Evolutionary conservation across 2,329 filamentous ascomycete genomes (phyloP), one percentile per base, ranked within the genome.

Genomic region (Talaromyces sp.): DNA sequence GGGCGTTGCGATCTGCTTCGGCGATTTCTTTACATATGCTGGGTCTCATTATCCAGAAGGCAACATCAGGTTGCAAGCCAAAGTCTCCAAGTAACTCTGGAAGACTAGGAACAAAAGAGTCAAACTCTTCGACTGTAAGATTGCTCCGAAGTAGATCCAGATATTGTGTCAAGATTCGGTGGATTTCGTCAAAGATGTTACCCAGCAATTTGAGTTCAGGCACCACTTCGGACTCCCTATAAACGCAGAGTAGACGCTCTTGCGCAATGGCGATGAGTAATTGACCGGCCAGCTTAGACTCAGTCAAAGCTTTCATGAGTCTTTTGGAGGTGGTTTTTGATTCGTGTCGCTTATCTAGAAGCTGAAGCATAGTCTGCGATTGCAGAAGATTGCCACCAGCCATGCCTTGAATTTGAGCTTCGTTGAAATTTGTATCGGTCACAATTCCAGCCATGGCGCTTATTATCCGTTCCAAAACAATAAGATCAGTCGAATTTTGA

Each of bases 381-480:
- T 91, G 90, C 11, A 99, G 82, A 29, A 89, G 82, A 61, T 92
- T 88, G 15, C 94, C 93, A 67, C 93, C 94, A 47, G 91, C 92
- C 87, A 99, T 93, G 15, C 92, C 93, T 68, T 91, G 83, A 31
- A 97, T 86, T 77, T 97, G 93, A 19, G 89, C 82, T 70, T 99
- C 94, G 34, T 92, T 97, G 73, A 97, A 94, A 73, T 93, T 92
- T 61, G 89, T 86, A 67, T 94, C 90, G 3, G 93, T 89, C 13
- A 94, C 89, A 67, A 99, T 93, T 54, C 96, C 96, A 19, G 92
- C 92, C 95, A 99, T 98, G 2, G 91, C 91, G 40, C 88, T 88
- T 61, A 98, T 90, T 67, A 99, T 86, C 73, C 98, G 92, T 74
- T 95, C 91, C 49, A 99, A 81, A 67, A 99, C 91, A 68, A 97